Evolutionary conservation across 2,329 filamentous ascomycete species (phyloP), one percentile per base, ranked within the genome.

Genomic region (Colletotrichum eleusines): DNA sequence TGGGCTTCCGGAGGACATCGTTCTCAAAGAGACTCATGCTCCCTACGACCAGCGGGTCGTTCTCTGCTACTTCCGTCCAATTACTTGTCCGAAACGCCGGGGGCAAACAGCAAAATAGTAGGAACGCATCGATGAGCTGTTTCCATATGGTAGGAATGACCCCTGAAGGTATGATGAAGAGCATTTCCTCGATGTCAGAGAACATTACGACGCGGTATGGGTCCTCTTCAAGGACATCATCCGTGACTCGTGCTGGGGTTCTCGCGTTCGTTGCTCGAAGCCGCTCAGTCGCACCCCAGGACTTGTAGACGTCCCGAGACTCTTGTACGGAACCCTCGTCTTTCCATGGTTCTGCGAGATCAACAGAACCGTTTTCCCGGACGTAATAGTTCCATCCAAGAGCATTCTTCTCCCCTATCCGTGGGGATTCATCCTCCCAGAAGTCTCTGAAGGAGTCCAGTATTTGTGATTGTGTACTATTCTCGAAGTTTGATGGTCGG

Each of bases 381-480:
- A 82, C 79, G 74, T 85, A 90, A n/a, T 82, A 76, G 2, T 76
- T 78, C 94, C 94, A 98, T 0, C 94, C 94, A 72, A 85, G 84
- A 3, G 94, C 91, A 2, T 84, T 85, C 0, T 81, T 76, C 75
- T 98, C 95, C 12, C 95, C 95, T 64, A 97, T 87, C 7, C 95
- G 88, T 0, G 92, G 84, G 0, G 89, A 86, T 77, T 98, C 95
- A 67, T 90, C 93, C 70, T 97, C 94, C 96, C 96, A 98, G 73
- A 96, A 97, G 2, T 90, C 86, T 58, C 88, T 83, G 72, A 97
- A 92, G 0, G 77, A 76, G 2, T 80, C 77, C 14, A 84, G 50
- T 0, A 63, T 46, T 38, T 71, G 42, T 12, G 38, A 60, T 6
- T 74, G 73, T 12, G 74, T 57, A n/a, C 73, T 74, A 14, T 75